Base-by-base conservation (phyloP, 495 filamentous ascomycete genomes). In the Trichoderma parareesei region DNA sequence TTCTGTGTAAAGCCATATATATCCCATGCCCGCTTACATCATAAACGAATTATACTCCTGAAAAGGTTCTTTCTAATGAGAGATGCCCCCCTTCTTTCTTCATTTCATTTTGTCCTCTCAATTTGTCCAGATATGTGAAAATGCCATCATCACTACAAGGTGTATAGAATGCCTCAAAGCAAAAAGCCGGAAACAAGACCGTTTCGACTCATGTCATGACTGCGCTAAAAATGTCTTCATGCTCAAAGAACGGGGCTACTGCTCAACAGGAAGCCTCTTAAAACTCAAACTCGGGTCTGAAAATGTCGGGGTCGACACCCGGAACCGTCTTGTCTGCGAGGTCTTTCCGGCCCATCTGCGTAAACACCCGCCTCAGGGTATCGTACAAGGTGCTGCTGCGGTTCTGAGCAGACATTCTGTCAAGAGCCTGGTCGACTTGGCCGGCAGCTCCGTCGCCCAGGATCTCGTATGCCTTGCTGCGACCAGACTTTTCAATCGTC, bases 341-440 rank as follows among this genome's bases (percentile, higher is more conserved):
- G 78, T 98, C 94, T 59, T 90, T 79, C 62, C 94, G 75, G 0
- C 87, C 88, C 94, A 98, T 98, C 82, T 94, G 92, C 40, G 84
- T 90, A 74, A 98, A 98, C 8, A 98, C 95, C 65, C 95, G 81
- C 60, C 92, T 80, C 62, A 98, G 76, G 5, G 94, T 98, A 74
- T 98, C 94, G 71, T 94, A 92, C 62, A 98, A 77, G 73, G 97
- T 98, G 44, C 93, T 97, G 79, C 92, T 96, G 72, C 95, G 86
- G 76, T 98, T 98, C 79, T 97, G 92, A 64, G 79, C 83, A 49
- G 92, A 85, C 88, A 96, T 88, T 60, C 87, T 80, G 68, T 94
- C 88, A 53, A 96, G 78, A 66, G 89, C 84, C 14, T 79, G 83
- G 64, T 96, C 90, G 53, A 77, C 76, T 20, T 88, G 75, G 46